Evolutionary conservation across 192 early-diverging fungal species (phyloP), one percentile per base, ranked within the genome.

Genomic region (Helicostylum pulchrum): DNA sequence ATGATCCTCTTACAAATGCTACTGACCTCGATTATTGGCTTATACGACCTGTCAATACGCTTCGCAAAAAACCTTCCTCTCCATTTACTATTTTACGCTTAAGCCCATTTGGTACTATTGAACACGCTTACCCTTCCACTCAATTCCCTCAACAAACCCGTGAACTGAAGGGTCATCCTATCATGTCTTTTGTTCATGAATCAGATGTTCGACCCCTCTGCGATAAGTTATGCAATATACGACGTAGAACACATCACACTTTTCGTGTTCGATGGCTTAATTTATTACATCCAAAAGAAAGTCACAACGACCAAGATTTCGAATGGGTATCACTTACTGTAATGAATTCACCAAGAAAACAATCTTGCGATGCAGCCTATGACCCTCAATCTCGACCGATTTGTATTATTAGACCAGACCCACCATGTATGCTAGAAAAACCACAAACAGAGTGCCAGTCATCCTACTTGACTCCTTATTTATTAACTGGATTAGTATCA

Each of bases 171-270:
- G 66, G 66, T 19, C 56, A 47, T 17, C 58, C 66, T 12, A 67
- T 67, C 36, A 67, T 67, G 66, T 58, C 66, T 6, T 67, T 61
- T 61, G 48, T 67, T 39, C 66, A 67, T 51, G 48, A 57, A 17
- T 57, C 54, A 42, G 66, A 67, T 45, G 66, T 67, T 3, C 49
- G 47, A 11, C 8, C 47, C 21, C 20, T 67, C 0, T 67, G 66
- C 21, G 61, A 52, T 8, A 34, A 51, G 5, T 15, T 62, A 14
- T 21, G 61, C n/a, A 48, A 62, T 2, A 34, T 39, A 3, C 46
- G 47, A 7, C 61, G 48, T 20, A 30, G 43, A 21, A 48, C 10
- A 9, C 43, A 62, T 36, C 48, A 62, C 11, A 62, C 31, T 17
- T 62, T 62, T 20, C 47, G 48, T 50, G 43, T 62, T 21, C 61